Base-by-base conservation (phyloP, 148 eudicot species). In the Chenopodium formosanum region DNA sequence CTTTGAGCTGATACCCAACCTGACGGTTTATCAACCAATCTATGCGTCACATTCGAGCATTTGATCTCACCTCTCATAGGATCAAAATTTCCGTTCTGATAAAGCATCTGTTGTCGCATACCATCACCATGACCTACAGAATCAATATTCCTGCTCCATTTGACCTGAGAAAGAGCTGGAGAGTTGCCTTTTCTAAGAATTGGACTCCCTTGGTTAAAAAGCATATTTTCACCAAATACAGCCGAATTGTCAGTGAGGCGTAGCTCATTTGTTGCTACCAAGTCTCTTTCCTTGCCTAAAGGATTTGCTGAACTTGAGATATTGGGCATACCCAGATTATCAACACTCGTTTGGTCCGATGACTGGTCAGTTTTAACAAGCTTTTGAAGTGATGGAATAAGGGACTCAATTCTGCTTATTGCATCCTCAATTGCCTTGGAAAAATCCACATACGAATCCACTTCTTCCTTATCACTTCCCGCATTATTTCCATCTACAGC, bases 401-500 rank as follows among this genome's bases (percentile, higher is more conserved):
- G 75, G 60, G 86, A 83, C 79, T 90, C 90, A 17, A 91, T 69
- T 66, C 85, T 87, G 72, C 70, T 73, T 73, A 91, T 82, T 64
- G 85, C 88, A 53, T 89, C 84, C 82, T 84, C 86, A 76, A 87
- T 84, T 84, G 86, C 88, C 73, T 85, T 83, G 34, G 89, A 79
- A 63, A 84, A 77, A 82, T 83, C 82, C 27, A 56, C 78, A 77
- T 25, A 62, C 25, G 80, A 76, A 9, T 60, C 58, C 20, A 20
- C 25, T 1, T 52, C 75, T 72, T 71, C 34, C 34, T 8, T 66
- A 48, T 50, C 83, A 73, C 75, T 80, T 73, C 75, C 75, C 52
- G 20, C 69, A 53, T 32, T 56, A 27, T 72, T 75, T 32, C n/a
- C 56, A 27, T 22, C 53, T 2, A 77, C 62, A 22, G 70, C 71